A percentile compares a stretch with the other conserved stretches of the same genome.
These are phyloP conservation scores for Amanita molliuscula DNA, from an alignment of 768 basidiomycete genomes.

Conservation along the genomic window DNA sequence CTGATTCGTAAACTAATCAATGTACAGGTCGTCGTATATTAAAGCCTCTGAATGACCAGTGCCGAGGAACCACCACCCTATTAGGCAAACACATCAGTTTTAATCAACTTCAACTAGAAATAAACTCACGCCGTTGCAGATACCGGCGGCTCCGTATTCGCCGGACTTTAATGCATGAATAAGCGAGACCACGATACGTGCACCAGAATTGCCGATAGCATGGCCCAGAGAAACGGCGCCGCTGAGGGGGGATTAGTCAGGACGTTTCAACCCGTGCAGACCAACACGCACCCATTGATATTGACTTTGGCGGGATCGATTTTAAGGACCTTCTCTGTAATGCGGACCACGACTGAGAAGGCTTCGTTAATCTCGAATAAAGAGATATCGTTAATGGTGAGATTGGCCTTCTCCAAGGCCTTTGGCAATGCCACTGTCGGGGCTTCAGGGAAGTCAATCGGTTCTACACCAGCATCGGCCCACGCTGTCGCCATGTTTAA, in stretches of 20 bases:
- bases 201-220: slow-evolving; percentile 93
- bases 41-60: slow-evolving; percentile 80
- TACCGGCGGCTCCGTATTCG: slow-evolving; percentile 90
- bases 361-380: slow-evolving; percentile 97
- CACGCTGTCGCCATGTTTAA: slow-evolving; percentile 47
- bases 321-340: slow-evolving; percentile 80
- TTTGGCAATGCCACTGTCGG: slow-evolving; percentile 86
- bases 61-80: slow-evolving; percentile 92
- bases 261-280: slow-evolving; percentile 3
- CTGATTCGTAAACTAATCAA: background rate
- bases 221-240: slow-evolving; percentile 96
- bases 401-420: slow-evolving; percentile 80
- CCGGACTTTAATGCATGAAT: slow-evolving; percentile 86
- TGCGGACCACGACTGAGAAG: slow-evolving; percentile 88
- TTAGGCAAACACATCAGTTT: slow-evolving; percentile 12
- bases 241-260: slow-evolving; percentile 29
- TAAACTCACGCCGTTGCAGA: slow-evolving; percentile 87
- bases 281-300: slow-evolving; percentile 58
- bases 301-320: slow-evolving; percentile 88
- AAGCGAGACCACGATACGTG: slow-evolving; percentile 89
- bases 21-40: slow-evolving; percentile 15
- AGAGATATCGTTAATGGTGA: slow-evolving; percentile 75
- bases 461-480: slow-evolving; percentile 94
- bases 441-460: slow-evolving; percentile 94
- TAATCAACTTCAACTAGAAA: background rate